Conservation (phyloP, 2,329 filamentous ascomycete species). For the Trichocomaceae sp. region DNA sequence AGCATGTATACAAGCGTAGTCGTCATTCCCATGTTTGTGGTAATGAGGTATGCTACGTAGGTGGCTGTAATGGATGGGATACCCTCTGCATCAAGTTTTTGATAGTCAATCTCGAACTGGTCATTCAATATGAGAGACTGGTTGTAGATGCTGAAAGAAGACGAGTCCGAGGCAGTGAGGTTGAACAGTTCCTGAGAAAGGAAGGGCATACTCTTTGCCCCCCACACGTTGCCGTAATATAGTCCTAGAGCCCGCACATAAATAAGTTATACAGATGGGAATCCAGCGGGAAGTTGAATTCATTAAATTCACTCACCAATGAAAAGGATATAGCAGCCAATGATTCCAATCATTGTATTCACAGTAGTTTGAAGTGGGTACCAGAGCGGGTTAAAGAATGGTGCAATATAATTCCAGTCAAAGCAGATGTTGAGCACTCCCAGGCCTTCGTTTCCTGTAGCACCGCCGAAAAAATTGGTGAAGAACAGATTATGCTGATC, state of each 20-base stretch:
- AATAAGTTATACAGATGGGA: background rate
- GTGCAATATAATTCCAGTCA: constrained; percentile 43
- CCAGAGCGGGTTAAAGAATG: constrained; percentile 29
- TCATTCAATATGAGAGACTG: constrained; percentile 38
- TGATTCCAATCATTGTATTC: constrained; percentile 36
- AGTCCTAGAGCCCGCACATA: constrained; percentile 13
- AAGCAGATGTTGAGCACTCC: constrained; percentile 36
- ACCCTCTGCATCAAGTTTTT: constrained; percentile 30
- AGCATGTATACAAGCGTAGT: constrained; percentile 43
- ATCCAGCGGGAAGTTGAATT: background rate
- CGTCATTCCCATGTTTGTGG: constrained; percentile 43
- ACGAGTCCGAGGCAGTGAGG: constrained; percentile 29
- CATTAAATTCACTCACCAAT: constrained; percentile 17
- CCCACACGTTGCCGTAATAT: constrained; percentile 42
- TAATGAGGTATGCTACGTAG: constrained; percentile 38
- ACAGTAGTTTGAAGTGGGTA: constrained; percentile 34
- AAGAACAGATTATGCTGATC: constrained; percentile 39
- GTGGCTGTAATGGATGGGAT: constrained; percentile 39
- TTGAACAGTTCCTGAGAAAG: constrained; percentile 38
- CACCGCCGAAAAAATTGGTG: constrained; percentile 47
- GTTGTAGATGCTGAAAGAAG: constrained; percentile 36
- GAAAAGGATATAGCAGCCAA: constrained; percentile 33
- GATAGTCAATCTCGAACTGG: constrained; percentile 34
- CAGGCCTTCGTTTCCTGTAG: constrained; percentile 41
- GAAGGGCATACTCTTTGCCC: constrained; percentile 36